Evolutionary conservation across 306 rosid genomes (phyloP), one percentile per base, ranked within the genome.

Genomic region (Pyrus betulifolia): DNA sequence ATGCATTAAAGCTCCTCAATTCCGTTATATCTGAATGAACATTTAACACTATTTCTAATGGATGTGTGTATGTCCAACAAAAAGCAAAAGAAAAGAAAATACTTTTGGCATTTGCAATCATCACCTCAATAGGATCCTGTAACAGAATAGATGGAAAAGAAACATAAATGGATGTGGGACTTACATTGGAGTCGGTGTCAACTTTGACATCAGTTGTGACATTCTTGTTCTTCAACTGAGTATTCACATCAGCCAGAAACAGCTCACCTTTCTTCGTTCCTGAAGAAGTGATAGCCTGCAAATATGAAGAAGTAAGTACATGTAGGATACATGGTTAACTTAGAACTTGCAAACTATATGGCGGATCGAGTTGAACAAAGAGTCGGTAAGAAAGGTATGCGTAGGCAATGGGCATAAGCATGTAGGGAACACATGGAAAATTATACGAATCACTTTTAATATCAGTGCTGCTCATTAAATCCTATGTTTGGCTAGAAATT

Each of bases 161-260:
- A 11, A 59, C 33, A 12, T 58, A 9, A 70, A 69, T 30, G 23
- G 33, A 66, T 1, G 4, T 28, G 14, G 18, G 33, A 57, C 88
- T 89, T 81, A 93, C 98, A 81, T 89, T 91, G 69, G 98, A 87
- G 79, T 59, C 78, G 0, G 97, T 85, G 86, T 89, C 98, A 68
- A 93, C 96, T 88, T 91, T 93, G 90, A 93, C 67, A 81, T 91
- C 98, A 15, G 96, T 83, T 17, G 98, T 93, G 83, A 93, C 22
- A 69, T 93, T 93, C 72, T 74, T 88, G 83, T 85, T 87, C 90
- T 89, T 91, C 87, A 93, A 76, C 70, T 93, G 96, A 63, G 97
- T 89, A 62, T 85, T 93, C 57, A 93, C 87, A 86, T 93, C 98
- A 79, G 88, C 98, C 66, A 89, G 52, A 79, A 91, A 85, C 35